phyloP scores from a whole-genome alignment of 176 grass and related monocot genomes.

The Eragrostis curvula region DNA sequence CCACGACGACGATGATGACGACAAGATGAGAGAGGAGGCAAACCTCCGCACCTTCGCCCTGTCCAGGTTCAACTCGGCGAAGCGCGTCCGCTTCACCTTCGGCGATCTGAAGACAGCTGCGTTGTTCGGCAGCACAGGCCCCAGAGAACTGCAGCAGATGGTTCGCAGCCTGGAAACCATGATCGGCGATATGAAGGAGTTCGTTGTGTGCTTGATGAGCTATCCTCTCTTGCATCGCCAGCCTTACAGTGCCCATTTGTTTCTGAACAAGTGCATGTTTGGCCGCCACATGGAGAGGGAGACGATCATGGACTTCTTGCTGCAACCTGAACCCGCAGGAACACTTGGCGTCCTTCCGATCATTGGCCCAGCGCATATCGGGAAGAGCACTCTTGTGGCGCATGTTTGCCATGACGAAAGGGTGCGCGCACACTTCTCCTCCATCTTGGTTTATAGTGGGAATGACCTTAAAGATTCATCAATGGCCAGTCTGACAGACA shows the following conservation, averaged over 20 bases:
- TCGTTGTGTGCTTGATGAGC: not conserved
- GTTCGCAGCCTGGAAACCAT: not conserved
- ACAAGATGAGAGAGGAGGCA: too few relatives aligned
- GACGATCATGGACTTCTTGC: not conserved
- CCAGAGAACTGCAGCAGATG: not conserved
- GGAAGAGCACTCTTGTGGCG: too few relatives aligned
- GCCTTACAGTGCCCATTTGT: not conserved
- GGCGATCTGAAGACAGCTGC: not conserved
- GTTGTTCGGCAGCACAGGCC: not conserved
- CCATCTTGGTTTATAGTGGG: too few relatives aligned
- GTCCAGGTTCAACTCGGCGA: too few relatives aligned
- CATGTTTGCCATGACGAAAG: too few relatives aligned
- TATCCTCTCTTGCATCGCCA: constrained; percentile 4
- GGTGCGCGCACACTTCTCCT: too few relatives aligned
- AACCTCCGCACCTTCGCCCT: too few relatives aligned
- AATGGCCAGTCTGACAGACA: too few relatives aligned
- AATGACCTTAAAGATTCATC: too few relatives aligned
- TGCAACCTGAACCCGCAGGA: not conserved
- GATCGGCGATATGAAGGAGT: not conserved
- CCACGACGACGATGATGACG: too few relatives aligned
- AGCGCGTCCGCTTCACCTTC: not conserved
- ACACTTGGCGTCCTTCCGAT: not conserved
- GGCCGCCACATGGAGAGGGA: constrained; percentile 4
- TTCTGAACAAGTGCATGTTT: not conserved
- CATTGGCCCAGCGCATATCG: not conserved